Conservation (phyloP, 139 green algal species). For the Trebouxia sp. region DNA sequence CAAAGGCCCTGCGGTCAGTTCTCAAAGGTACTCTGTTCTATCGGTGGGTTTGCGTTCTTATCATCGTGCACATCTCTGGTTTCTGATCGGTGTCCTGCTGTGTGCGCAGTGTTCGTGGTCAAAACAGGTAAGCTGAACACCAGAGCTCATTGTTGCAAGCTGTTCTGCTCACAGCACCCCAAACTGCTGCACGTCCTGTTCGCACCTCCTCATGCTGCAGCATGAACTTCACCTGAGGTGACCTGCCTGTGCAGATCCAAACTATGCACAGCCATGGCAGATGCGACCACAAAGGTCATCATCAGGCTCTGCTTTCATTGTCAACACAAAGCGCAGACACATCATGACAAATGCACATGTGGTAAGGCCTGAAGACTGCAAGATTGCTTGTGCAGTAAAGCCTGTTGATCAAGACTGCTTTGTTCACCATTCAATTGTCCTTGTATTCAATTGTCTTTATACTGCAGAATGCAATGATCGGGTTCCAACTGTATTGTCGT, state of each 20-base stretch:
- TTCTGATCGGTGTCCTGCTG: background rate
- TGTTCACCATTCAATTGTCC: no score
- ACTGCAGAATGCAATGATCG: no score
- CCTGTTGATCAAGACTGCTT: no score
- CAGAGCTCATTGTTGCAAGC: background rate
- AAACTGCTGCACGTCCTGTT: no score
- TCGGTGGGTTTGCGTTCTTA: background rate
- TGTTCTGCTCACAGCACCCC: no score
- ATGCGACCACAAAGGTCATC: slow-evolving; percentile 62
- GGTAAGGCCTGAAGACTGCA: no score
- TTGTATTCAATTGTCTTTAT: no score
- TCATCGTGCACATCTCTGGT: background rate
- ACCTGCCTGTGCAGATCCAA: slow-evolving; percentile 31
- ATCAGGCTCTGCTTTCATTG: slow-evolving; percentile 74
- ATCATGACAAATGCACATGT: slow-evolving; percentile 84
- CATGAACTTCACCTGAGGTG: no score
- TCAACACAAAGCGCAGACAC: slow-evolving; percentile 51
- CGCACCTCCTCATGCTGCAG: no score
- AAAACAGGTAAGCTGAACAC: slow-evolving; percentile 12
- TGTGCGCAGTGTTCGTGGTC: slow-evolving; percentile 62
- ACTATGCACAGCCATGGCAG: slow-evolving; percentile 73
- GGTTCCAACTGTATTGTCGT: no score
- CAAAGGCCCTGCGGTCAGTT: slow-evolving; percentile 62
- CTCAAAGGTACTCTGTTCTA: slow-evolving; percentile 58
- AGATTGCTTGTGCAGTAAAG: no score